Evolutionary conservation across 1,284 basidiomycete genomes (phyloP).

Genomic region (Ustilago esculenta): DNA sequence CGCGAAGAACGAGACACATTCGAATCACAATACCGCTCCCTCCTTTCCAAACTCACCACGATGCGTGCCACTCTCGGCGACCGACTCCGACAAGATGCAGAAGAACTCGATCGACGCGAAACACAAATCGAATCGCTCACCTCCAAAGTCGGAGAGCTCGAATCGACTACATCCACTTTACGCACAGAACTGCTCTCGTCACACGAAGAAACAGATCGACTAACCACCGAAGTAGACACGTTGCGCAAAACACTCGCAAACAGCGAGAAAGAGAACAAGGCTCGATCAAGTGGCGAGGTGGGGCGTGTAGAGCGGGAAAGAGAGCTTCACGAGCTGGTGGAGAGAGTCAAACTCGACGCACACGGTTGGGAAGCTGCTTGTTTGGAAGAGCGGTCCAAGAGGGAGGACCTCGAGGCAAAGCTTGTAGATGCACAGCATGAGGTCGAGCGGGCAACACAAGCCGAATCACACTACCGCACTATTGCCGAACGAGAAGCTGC

Average conservation of each 20-base stretch:
- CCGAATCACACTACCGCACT: slow-evolving; percentile 69
- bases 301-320: slow-evolving; percentile 15
- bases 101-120: slow-evolving; percentile 64
- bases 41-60: slow-evolving; percentile 86
- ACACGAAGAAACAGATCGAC: slow-evolving; percentile 45
- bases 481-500: slow-evolving; percentile 78
- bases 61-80: slow-evolving; percentile 94
- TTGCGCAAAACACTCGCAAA: slow-evolving; percentile 17
- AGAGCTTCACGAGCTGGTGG: slow-evolving; percentile 51
- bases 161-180: slow-evolving; percentile 8
- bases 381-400: slow-evolving; percentile 43
- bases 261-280: slow-evolving; percentile 1
- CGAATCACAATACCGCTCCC: slow-evolving; percentile 82
- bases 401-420: slow-evolving; percentile 73
- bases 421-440: slow-evolving; percentile 70
- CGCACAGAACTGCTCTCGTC: slow-evolving; percentile 45
- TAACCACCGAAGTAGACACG: slow-evolving; percentile 41
- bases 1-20: slow-evolving; percentile 83
- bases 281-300: not conserved
- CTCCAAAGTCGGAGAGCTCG: slow-evolving; percentile 11
- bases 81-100: slow-evolving; percentile 92
- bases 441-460: slow-evolving; percentile 65
- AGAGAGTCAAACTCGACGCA: slow-evolving; percentile 51
- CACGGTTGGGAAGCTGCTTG: slow-evolving; percentile 36
- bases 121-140: slow-evolving; percentile 60